Conservation (phyloP, 78 protist genomes). For the Dictyostelium capitatum region DNA sequence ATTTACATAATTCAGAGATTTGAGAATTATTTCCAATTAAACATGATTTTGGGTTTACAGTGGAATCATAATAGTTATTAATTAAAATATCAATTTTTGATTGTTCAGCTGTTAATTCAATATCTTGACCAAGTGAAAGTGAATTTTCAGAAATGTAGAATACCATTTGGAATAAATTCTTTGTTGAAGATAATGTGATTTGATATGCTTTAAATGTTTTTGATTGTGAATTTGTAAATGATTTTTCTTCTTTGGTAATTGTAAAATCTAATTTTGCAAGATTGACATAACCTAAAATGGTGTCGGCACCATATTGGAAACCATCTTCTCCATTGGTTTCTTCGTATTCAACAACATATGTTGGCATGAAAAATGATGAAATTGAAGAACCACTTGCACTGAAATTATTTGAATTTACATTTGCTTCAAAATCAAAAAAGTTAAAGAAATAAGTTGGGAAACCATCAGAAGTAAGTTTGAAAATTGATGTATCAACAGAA, state of each 20-base stretch:
- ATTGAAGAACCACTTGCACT: background rate
- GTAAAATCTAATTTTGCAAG: background rate
- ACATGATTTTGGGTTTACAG: background rate
- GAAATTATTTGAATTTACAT: background rate
- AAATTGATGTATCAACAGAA: slow-evolving; percentile 23
- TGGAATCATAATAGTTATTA: slow-evolving; percentile 26
- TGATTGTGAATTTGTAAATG: slow-evolving; percentile 4
- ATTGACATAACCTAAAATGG: slow-evolving; percentile 28
- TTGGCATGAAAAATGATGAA: slow-evolving; percentile 28
- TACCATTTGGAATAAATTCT: background rate
- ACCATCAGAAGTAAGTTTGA: background rate
- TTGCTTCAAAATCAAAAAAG: background rate
- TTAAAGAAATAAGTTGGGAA: slow-evolving; percentile 25
- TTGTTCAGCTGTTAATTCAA: slow-evolving; percentile 18
- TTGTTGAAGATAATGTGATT: background rate
- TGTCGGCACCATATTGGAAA: slow-evolving; percentile 41
- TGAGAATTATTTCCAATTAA: background rate
- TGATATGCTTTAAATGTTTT: background rate
- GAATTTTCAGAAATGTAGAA: slow-evolving; percentile 38
- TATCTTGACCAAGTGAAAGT: background rate
- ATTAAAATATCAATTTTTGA: slow-evolving; percentile 46
- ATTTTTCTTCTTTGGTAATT: background rate
- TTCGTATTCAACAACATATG: slow-evolving; percentile 34
- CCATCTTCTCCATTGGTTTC: slow-evolving; percentile 41
- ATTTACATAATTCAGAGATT: background rate